Conservation (phyloP, 169 alveolate genomes). For the Plasmodium vivax region DNA sequence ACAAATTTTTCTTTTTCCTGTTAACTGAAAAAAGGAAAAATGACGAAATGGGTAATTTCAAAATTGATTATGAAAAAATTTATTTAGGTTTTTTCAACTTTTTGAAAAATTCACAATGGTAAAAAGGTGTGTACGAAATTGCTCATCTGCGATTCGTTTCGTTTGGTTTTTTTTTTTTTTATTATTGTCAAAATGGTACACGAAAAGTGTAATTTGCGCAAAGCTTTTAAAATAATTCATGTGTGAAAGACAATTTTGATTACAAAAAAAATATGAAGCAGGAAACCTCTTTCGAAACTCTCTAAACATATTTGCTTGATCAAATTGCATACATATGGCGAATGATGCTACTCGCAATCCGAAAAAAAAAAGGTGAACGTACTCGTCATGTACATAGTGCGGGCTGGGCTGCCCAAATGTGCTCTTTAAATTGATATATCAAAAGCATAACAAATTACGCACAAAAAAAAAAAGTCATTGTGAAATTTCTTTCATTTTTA, state of each 20-base stretch:
- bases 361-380: background rate
- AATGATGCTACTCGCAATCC: background rate
- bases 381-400: background rate
- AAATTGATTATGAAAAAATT: background rate
- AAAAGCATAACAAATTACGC: background rate
- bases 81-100: background rate
- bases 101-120: background rate
- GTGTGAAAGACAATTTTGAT: slow-evolving; percentile 2
- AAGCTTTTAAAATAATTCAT: background rate
- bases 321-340: background rate
- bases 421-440: background rate
- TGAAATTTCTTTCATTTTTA: background rate
- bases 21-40: background rate
- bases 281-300: background rate
- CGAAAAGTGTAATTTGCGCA: background rate
- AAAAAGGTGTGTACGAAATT: background rate
- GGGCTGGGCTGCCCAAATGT: background rate
- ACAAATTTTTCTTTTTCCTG: background rate
- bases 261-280: background rate
- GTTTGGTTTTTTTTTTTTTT: background rate
- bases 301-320: background rate
- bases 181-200: background rate
- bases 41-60: background rate
- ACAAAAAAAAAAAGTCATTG: background rate
- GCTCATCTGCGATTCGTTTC: background rate